Evolutionary conservation across 129 eudicot genomes (phyloP), one percentile per base, ranked within the genome.

Genomic region (Scalesia atractyloides): DNA sequence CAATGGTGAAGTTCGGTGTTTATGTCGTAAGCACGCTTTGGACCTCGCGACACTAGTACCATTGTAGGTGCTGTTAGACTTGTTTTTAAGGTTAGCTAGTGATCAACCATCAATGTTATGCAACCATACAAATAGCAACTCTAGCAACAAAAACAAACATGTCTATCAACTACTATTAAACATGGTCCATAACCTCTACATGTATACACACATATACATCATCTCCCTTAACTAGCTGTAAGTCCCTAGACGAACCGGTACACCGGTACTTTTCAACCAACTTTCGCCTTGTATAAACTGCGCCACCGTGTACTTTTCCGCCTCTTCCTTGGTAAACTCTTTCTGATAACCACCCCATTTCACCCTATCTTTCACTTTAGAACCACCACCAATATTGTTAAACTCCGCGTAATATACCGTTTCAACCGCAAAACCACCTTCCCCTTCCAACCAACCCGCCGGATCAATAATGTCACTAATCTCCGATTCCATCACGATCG

Each of bases 401-500:
- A 69, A 90, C 75, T 90, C 97, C 0, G 83, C 89, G 36, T 81
- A 90, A 56, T 79, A 74, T 44, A 90, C 76, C 26, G 94, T 90
- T 16, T 75, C 63, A 4, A 87, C 83, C 0, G 80, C 93, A 69
- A 81, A 85, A 9, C 68, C 79, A 5, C 87, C 89, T 1, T 76
- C 69, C 88, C 83, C 76, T 5, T 83, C 72, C 64, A 90, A 8
- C 93, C 93, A 90, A 18, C 97, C 97, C 1, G 79, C 82, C 0
- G 91, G 83, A n/a, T 75, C 69, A 53, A 90, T 75, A 3, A 90
- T 12, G 19, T 85, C 86, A 17, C 56, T 87, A 0, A 90, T 87
- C 64, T 80, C 85, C 0, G 94, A 69, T 53, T 90, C 97, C 94
- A 90, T 85, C 43, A 90, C 76, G 4, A 87, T 57, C 4, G 94